Percentiles rank a stretch among this genome's conserved stretches.
These are phyloP conservation scores for Forsythia suspensa DNA, from an alignment of 257 asterid genomes.

Conservation along the genomic window DNA sequence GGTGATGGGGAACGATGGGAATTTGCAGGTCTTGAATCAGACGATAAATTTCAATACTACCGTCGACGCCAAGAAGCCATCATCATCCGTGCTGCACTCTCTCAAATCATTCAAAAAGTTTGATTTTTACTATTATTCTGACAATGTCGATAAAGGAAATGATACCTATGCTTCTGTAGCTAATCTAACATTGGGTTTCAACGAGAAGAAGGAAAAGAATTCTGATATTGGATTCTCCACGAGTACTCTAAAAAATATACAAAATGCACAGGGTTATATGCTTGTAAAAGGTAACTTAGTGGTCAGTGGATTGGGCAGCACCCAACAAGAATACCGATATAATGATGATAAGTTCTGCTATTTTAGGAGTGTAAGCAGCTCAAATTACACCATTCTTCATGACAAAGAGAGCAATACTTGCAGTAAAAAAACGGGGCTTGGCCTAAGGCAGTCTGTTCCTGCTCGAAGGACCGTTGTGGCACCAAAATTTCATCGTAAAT, in stretches of 20 bases:
- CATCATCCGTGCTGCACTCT: slow-evolving; percentile 20
- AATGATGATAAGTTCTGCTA: slow-evolving; percentile 45
- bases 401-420: slow-evolving; percentile 53
- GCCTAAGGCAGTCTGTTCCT: neutral
- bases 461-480: neutral
- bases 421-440: neutral
- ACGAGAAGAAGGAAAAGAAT: slow-evolving; percentile 38
- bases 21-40: slow-evolving; percentile 61
- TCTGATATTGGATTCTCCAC: slow-evolving; percentile 28
- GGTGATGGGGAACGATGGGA: slow-evolving; percentile 57
- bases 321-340: slow-evolving; percentile 50
- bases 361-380: slow-evolving; percentile 65
- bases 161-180: slow-evolving; percentile 46
- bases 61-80: slow-evolving; percentile 27
- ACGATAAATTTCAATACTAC: slow-evolving; percentile 42
- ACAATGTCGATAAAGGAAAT: slow-evolving; percentile 43
- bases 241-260: slow-evolving; percentile 49
- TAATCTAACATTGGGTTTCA: slow-evolving; percentile 52
- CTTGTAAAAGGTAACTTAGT: slow-evolving; percentile 54
- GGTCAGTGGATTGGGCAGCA: slow-evolving; percentile 57
- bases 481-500: slow-evolving; percentile 8
- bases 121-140: slow-evolving; percentile 35
- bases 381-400: slow-evolving; percentile 61
- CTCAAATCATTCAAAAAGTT: slow-evolving; percentile 38
- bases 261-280: slow-evolving; percentile 52